Evolutionary conservation across 1,139 yeast species (phyloP), one percentile per base, ranked within the genome.

Genomic region (Kodamaea plutei): DNA sequence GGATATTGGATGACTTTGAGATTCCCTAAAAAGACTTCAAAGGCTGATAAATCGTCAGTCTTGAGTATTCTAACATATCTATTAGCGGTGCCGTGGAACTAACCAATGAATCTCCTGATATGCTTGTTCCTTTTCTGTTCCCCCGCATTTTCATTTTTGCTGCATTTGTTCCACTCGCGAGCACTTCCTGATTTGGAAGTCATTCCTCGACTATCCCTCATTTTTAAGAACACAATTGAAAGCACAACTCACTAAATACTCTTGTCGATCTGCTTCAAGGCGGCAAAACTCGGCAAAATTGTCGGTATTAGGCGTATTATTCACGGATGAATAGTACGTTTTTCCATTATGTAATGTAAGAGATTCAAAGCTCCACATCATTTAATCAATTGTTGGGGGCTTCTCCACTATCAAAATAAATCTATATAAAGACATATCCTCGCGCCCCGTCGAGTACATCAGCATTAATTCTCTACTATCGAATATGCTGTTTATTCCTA

Each of bases 401-500:
- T n/a, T n/a, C n/a, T n/a, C n/a, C n/a, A n/a, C n/a, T n/a, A n/a
- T n/a, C n/a, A n/a, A n/a, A n/a, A n/a, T n/a, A n/a, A n/a, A n/a
- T n/a, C n/a, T n/a, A n/a, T n/a, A n/a, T n/a, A n/a, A n/a, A n/a
- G n/a, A n/a, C n/a, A n/a, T n/a, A n/a, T n/a, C n/a, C n/a, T n/a
- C n/a, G n/a, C n/a, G n/a, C n/a, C n/a, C n/a, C n/a, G 20, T 17
- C 8, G 9, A 9, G 9, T 17, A 17, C 9, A 17, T 17, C 7
- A 17, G 20, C 20, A 17, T 7, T 17, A 17, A 17, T 7, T 17
- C 20, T 17, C 20, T 7, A 7, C 20, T 7, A 17, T 7, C 7
- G 9, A 17, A 17, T 9, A 21, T 21, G 23, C 23, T 21, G 23
- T 21, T 21, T 9, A 21, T 21, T 21, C 14, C 23, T n/a, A 21